Conservation (phyloP, 2,329 filamentous ascomycete species). For the Pseudogymnoascus sp. region DNA sequence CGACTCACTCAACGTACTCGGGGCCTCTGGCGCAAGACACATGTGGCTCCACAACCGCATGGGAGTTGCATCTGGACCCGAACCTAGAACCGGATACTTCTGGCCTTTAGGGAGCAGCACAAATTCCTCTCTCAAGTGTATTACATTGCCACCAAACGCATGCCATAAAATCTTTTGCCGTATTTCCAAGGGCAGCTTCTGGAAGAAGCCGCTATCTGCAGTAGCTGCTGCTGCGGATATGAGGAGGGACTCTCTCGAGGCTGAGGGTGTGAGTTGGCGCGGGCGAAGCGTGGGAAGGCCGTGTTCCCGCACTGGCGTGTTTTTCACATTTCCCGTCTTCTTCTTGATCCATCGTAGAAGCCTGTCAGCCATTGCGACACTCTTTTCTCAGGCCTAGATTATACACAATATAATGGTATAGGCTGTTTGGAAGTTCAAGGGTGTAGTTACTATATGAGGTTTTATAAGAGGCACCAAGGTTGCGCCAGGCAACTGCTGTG, state of each 20-base stretch:
- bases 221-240: background rate
- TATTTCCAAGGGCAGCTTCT: background rate
- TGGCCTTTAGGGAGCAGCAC: too few relatives aligned
- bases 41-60: background rate
- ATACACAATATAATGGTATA: background rate
- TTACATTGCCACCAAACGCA: background rate
- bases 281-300: background rate
- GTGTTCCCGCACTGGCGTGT: background rate
- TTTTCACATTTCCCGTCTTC: background rate
- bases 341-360: background rate
- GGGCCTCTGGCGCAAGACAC: background rate
- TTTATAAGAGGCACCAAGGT: background rate
- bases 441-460: background rate
- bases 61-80: background rate
- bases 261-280: background rate
- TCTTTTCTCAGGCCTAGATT: background rate
- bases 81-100: too few relatives aligned
- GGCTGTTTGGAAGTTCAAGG: background rate
- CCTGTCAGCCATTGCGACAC: background rate
- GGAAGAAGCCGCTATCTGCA: background rate
- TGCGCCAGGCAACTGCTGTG: background rate
- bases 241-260: background rate
- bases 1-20: background rate
- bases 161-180: background rate
- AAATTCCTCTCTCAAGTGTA: background rate